Percentiles rank a stretch among this genome's conserved stretches.
phyloP scores from a whole-genome alignment of 1,284 basidiomycete species.

The Phaffia rhodozyma region DNA sequence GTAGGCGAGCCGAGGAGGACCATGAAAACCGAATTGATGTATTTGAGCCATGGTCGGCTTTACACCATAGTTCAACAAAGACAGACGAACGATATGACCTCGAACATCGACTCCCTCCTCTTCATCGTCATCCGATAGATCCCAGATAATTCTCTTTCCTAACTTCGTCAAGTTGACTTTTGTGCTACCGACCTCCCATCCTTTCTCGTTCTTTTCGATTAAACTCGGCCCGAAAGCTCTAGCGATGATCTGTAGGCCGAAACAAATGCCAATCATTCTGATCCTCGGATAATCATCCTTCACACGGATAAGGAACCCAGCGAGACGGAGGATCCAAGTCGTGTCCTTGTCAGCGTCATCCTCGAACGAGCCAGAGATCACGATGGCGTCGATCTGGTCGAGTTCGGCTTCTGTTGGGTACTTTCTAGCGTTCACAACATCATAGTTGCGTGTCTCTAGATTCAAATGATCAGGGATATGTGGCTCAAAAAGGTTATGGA shows the following conservation, averaged over 20 bases:
- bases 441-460: conserved; percentile 20
- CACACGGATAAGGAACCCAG: conserved; percentile 24
- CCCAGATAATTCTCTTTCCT: conserved; percentile 21
- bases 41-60: background rate
- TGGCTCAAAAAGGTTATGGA: conserved; percentile 24
- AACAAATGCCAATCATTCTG: conserved; percentile 9
- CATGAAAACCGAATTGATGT: background rate
- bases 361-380: conserved; percentile 24
- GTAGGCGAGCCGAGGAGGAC: background rate
- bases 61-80: too few species aligned
- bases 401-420: conserved; percentile 22
- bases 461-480: conserved; percentile 20
- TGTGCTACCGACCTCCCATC: conserved; percentile 23
- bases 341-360: conserved; percentile 23
- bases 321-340: conserved; percentile 24
- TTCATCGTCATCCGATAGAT: background rate
- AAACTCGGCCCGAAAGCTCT: conserved; percentile 22
- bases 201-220: conserved; percentile 20
- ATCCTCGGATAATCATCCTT: conserved; percentile 10
- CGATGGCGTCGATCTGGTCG: conserved; percentile 21
- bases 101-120: background rate
- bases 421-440: conserved; percentile 21
- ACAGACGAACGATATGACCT: conserved; percentile 19
- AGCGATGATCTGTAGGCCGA: conserved; percentile 23
- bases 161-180: conserved; percentile 21